These are phyloP conservation scores for Wolfiporia cocos DNA, from an alignment of 1,284 basidiomycete genomes.

Conservation along the genomic window DNA sequence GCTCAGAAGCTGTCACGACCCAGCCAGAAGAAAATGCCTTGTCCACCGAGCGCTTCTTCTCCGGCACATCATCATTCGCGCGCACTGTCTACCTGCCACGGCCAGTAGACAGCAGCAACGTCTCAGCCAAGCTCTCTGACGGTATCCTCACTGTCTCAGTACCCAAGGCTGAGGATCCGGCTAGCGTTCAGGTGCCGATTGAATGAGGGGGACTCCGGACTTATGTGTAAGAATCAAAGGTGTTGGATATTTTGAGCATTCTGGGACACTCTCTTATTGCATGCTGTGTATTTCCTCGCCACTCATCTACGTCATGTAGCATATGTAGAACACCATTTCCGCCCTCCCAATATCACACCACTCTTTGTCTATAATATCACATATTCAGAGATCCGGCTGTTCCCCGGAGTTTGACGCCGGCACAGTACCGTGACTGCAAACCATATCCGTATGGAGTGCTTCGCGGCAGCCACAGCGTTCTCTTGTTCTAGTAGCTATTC, in stretches of 20 bases:
- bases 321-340: no score
- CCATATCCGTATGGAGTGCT: no score
- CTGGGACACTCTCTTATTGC: neutral
- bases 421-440: slow-evolving; percentile 5
- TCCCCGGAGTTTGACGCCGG: slow-evolving; percentile 1
- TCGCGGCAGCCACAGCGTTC: no score
- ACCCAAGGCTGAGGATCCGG: slow-evolving; percentile 56
- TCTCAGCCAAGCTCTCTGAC: slow-evolving; percentile 60
- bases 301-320: no score
- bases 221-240: neutral
- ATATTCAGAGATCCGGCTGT: no score
- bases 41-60: slow-evolving; percentile 52
- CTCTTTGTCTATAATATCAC: neutral
- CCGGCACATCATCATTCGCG: slow-evolving; percentile 49
- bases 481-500: no score
- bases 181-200: slow-evolving; percentile 33
- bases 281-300: neutral
- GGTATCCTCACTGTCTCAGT: slow-evolving; percentile 62
- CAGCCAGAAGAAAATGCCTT: slow-evolving; percentile 35
- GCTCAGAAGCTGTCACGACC: slow-evolving; percentile 24
- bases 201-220: slow-evolving; percentile 15
- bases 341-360: neutral
- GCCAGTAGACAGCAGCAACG: slow-evolving; percentile 49
- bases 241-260: neutral
- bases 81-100: slow-evolving; percentile 68